Base-by-base conservation (phyloP, 2,329 filamentous ascomycete genomes). In the Exophiala mesophila region DNA sequence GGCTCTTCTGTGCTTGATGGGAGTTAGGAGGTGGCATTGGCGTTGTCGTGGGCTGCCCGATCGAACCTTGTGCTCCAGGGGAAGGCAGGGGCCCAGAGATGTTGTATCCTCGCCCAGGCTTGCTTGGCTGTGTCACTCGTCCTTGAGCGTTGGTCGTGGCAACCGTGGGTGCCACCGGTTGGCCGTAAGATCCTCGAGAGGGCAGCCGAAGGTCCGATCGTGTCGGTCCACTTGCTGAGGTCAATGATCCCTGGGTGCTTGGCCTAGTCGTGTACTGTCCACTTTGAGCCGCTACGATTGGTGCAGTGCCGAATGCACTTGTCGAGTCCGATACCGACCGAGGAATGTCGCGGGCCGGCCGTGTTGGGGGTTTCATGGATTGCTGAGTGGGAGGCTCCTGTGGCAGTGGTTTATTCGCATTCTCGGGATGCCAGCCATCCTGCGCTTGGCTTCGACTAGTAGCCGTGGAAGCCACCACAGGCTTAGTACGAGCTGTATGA, bases 111-210 rank as follows among this genome's bases (percentile, higher is more conserved):
- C 82, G 78, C 51, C 74, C 69, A 38, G 53, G 68, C 62, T 76
- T 53, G 65, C 74, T 67, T 8, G 85, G 85, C 61, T 95, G 90
- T 53, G 92, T 85, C 57, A 97, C 88, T 50, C 85, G 85, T 50
- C 88, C 90, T 62, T 95, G 85, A 3, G 78, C 88, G 63, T 92
- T 95, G 39, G 88, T 92, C 55, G 85, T 83, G 36, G 88, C 88
- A 47, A 96, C 82, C 35, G 88, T 80, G 20, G 92, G 89, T 41
- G 88, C 87, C 33, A 82, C 82, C 36, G 90, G 92, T 64, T 94
- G 87, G 52, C 87, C 87, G 63, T 97, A 96, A 44, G 85, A 83
- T 62, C 85, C 76, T 52, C 85, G 79, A 53, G 82, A 87, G 52
- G 85, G 83, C 36, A 92, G 76, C 49, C 79, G 62, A 60, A 67